A percentile compares a stretch with the other conserved stretches of the same genome.
Evolutionary conservation across 176 grass and related monocot genomes (phyloP).

Genomic region (Triticum timopheevii): DNA sequence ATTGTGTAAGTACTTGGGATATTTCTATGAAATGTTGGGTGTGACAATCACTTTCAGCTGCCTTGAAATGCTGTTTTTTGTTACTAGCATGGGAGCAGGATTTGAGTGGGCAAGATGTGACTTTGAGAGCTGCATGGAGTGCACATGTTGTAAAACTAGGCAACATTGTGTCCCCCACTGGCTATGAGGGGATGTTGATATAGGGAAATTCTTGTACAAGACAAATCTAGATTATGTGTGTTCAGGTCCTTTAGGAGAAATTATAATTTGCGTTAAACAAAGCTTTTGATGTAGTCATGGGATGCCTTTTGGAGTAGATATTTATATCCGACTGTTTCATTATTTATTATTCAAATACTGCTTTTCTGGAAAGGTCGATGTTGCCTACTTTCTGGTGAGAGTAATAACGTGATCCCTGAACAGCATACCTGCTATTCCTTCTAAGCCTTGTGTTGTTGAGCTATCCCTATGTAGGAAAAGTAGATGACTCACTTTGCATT

Average conservation of each 20-base stretch:
- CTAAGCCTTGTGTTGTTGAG: constrained; percentile 16
- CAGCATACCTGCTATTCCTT: constrained; percentile 8
- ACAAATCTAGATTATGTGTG: background rate
- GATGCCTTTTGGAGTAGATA: constrained; percentile 3
- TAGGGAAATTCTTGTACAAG: background rate
- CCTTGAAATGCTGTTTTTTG: background rate
- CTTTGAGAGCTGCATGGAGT: background rate
- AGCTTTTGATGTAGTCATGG: background rate
- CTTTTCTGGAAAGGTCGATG: constrained; percentile 25
- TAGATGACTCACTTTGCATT: background rate
- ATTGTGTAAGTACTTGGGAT: background rate
- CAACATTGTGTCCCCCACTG: background rate
- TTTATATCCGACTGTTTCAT: constrained; percentile 6
- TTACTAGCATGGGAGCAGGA: background rate
- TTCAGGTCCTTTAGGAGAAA: background rate
- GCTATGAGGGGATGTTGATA: background rate
- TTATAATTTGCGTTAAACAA: constrained; percentile 9
- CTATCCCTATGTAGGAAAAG: constrained; percentile 18
- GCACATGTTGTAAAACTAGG: background rate
- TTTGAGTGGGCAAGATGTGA: background rate
- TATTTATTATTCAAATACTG: background rate
- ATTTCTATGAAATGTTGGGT: background rate
- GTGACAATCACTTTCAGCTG: background rate
- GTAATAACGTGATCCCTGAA: constrained; percentile 6
- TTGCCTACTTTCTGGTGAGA: constrained; percentile 7